Percentiles rank a stretch among this genome's conserved stretches.
Conservation (phyloP, 352 stramenopile species). For the Aphanomyces invadans region DNA sequence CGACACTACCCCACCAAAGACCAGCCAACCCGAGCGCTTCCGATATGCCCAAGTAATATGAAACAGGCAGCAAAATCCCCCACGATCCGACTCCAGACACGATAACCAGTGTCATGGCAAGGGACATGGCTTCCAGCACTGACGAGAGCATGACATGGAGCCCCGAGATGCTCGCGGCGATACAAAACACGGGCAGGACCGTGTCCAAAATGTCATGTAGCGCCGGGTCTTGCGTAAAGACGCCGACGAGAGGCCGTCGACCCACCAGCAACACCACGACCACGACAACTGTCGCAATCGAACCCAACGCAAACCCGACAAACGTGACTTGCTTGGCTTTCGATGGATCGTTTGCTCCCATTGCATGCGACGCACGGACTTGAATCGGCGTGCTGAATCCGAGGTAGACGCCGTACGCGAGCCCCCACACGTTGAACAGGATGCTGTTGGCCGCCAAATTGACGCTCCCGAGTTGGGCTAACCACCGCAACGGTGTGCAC, state of each 20-base stretch:
- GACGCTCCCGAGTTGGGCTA: conserved; percentile 36
- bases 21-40: conserved; percentile 44
- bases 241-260: conserved; percentile 36
- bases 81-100: conserved; percentile 64
- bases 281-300: conserved; percentile 41
- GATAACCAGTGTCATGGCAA: conserved; percentile 51
- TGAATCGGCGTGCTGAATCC: conserved; percentile 71
- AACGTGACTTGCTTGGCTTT: conserved; percentile 45
- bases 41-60: conserved; percentile 48
- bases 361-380: conserved; percentile 61
- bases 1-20: conserved; percentile 71
- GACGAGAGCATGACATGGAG: conserved; percentile 69
- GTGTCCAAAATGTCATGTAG: conserved; percentile 44
- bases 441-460: conserved; percentile 75
- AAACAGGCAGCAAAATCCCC: conserved; percentile 55
- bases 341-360: conserved; percentile 52
- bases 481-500: background rate
- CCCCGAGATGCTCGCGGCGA: conserved; percentile 58
- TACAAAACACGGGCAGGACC: conserved; percentile 57
- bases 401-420: conserved; percentile 76
- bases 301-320: conserved; percentile 59
- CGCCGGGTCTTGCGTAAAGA: conserved; percentile 58
- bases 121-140: conserved; percentile 71
- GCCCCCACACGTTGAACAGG: conserved; percentile 71
- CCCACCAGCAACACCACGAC: conserved; percentile 41